A percentile compares a stretch with the other conserved stretches of the same genome.
Conservation (phyloP, 164 flowering plant genomes). For the Chimonanthus salicifolius region DNA sequence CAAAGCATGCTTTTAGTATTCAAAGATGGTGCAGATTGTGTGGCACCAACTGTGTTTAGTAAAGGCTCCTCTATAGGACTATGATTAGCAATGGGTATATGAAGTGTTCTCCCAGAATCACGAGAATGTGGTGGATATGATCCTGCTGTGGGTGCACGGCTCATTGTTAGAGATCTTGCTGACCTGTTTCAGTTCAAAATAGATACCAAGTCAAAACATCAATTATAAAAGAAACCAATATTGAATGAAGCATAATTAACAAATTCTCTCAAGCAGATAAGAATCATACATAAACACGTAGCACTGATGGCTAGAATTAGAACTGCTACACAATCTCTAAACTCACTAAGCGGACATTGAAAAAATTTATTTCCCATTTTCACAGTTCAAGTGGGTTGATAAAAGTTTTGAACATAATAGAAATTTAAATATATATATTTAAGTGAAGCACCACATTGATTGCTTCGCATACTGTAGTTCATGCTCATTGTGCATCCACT, state of each 20-base stretch:
- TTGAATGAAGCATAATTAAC: neutral
- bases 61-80: constrained; percentile 47
- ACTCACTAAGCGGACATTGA: no score
- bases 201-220: neutral
- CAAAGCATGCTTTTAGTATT: constrained; percentile 43
- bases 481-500: no score
- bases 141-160: constrained; percentile 47
- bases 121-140: constrained; percentile 24
- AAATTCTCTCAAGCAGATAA: neutral
- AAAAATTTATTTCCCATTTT: no score
- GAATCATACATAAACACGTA: no score
- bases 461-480: no score
- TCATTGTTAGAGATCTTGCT: constrained; percentile 56
- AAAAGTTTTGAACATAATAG: no score
- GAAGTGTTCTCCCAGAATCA: constrained; percentile 17
- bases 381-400: no score
- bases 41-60: constrained; percentile 22
- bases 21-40: constrained; percentile 32
- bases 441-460: no score
- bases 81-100: constrained; percentile 6
- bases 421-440: no score
- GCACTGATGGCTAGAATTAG: no score
- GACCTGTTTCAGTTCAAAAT: constrained; percentile 34
- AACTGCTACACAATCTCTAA: no score
- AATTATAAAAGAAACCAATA: neutral